A percentile compares a stretch with the other conserved stretches of the same genome.
Evolutionary conservation across 495 filamentous ascomycete genomes (phyloP).

Genomic region (Xylaria acuta): DNA sequence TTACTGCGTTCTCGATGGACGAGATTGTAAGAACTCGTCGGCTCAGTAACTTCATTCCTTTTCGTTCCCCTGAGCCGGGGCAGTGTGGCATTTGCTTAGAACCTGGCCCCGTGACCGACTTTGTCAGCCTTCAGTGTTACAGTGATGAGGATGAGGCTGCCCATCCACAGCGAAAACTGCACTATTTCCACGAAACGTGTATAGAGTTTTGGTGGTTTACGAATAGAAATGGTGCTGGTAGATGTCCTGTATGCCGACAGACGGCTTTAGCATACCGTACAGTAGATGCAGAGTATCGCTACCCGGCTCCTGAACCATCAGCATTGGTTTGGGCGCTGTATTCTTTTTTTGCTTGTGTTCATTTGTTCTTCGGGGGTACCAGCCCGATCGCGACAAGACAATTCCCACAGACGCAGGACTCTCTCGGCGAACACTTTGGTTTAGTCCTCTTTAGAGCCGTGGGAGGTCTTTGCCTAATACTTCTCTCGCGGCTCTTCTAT

Average conservation of each 20-base stretch:
- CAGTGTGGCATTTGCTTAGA: not conserved
- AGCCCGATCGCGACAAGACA: not conserved
- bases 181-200: not conserved
- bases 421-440: not conserved
- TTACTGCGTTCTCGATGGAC: not conserved
- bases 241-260: not conserved
- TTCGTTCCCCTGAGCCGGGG: not conserved
- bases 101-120: not conserved
- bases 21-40: not conserved
- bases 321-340: not conserved
- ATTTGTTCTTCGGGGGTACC: not conserved
- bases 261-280: not conserved
- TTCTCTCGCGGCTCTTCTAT: not conserved
- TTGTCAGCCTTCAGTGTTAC: not conserved
- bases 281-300: not conserved
- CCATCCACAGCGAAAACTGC: not conserved
- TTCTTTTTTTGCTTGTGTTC: not conserved
- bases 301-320: not conserved
- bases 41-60: not conserved
- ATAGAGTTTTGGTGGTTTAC: not conserved
- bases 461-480: not conserved
- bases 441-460: not conserved
- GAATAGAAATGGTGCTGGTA: not conserved
- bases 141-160: not conserved
- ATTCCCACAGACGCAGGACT: not conserved